These are phyloP conservation scores for Gossypium thurberi DNA, from an alignment of 345 rosid genomes.

Conservation along the genomic window DNA sequence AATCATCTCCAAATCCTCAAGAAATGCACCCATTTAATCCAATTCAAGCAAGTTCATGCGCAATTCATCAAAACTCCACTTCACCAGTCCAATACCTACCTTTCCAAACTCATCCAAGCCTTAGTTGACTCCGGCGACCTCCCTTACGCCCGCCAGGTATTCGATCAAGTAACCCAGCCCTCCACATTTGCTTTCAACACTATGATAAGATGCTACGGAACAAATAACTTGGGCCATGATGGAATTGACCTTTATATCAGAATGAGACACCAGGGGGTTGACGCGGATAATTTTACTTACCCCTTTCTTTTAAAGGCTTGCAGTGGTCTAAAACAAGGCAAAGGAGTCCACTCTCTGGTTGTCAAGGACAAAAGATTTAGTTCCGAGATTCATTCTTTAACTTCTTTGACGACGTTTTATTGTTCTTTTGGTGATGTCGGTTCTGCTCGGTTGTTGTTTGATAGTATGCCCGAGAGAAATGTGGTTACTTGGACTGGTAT, in stretches of 20 bases:
- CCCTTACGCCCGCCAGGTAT: slow-evolving; percentile 13
- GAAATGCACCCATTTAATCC: slow-evolving; percentile 18
- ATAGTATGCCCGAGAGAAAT: slow-evolving; percentile 22
- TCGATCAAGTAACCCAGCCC: slow-evolving; percentile 13
- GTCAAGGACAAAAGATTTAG: slow-evolving; percentile 12
- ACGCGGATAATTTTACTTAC: slow-evolving; percentile 21
- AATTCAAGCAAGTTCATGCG: slow-evolving; percentile 22
- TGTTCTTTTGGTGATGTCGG: slow-evolving; percentile 16
- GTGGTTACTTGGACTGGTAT: slow-evolving; percentile 28
- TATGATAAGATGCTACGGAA: slow-evolving; percentile 20
- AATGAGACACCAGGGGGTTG: slow-evolving; percentile 14
- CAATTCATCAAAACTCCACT: slow-evolving; percentile 12
- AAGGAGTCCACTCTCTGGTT: slow-evolving; percentile 21
- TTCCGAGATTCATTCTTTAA: slow-evolving; percentile 14
- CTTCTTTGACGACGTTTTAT: slow-evolving; percentile 18
- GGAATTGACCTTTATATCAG: slow-evolving; percentile 14
- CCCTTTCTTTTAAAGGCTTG: slow-evolving; percentile 27
- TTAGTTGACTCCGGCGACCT: slow-evolving; percentile 18
- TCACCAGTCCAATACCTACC: slow-evolving; percentile 4
- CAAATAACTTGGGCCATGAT: slow-evolving; percentile 3
- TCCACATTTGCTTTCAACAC: slow-evolving; percentile 21
- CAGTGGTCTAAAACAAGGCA: slow-evolving; percentile 17
- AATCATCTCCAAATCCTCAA: slow-evolving; percentile 4
- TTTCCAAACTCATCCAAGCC: slow-evolving; percentile 19
- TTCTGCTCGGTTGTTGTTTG: slow-evolving; percentile 21